Conservation (phyloP, 495 filamentous ascomycete species). For the Aspergillus wentii region DNA sequence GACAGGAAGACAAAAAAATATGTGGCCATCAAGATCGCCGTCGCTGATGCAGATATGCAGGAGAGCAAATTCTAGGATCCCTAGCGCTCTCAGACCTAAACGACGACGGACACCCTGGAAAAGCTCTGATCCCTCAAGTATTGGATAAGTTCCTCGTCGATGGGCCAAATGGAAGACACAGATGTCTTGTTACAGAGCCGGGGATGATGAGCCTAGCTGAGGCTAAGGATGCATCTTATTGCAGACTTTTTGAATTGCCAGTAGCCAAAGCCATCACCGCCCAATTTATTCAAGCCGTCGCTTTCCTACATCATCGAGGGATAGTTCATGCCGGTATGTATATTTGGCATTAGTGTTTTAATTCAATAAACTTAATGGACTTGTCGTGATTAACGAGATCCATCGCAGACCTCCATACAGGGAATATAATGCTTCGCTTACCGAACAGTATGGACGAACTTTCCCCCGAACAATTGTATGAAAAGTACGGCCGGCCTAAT, state of each 20-base stretch:
- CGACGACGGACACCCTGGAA: constrained; percentile 1
- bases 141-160: constrained; percentile 12
- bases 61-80: constrained; percentile 2
- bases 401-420: constrained; percentile 5
- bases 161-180: constrained; percentile 19
- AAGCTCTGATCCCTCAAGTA: background rate
- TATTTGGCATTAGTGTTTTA: too few relatives aligned
- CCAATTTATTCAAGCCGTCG: too few relatives aligned
- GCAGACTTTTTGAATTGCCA: too few relatives aligned
- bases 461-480: constrained; percentile 9
- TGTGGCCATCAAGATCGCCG: constrained; percentile 2
- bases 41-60: background rate
- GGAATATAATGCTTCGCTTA: constrained; percentile 5
- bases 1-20: constrained; percentile 1
- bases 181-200: constrained; percentile 10
- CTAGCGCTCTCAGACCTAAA: constrained; percentile 1
- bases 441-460: constrained; percentile 2
- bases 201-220: constrained; percentile 7
- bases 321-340: too few relatives aligned
- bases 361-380: too few relatives aligned
- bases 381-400: too few relatives aligned
- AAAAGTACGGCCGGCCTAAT: constrained; percentile 3
- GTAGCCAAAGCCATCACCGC: too few relatives aligned
- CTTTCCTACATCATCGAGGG: too few relatives aligned
- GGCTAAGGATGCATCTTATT: too few relatives aligned